Base-by-base conservation (phyloP, 139 green algal genomes). In the Tetradesmus obliquus region DNA sequence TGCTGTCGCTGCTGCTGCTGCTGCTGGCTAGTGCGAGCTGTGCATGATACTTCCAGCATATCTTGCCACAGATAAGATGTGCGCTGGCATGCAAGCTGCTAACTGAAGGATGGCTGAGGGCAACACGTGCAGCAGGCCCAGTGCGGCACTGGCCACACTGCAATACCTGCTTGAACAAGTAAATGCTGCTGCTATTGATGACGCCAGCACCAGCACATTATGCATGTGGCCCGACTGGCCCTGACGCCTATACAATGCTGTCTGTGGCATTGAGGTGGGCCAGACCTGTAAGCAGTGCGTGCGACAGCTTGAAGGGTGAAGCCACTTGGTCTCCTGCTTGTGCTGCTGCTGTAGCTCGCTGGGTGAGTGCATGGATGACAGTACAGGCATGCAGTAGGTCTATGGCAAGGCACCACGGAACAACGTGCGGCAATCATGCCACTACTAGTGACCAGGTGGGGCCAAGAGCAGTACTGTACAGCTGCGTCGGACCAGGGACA, bases 221-320 rank as follows among this genome's bases (percentile, higher is more conserved):
- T 66, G 57, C 32, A 45, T 66, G 57, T 9, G 9, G 57, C 8
- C 8, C 6, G 9, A 9, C 57, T 66, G 57, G 57, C 57, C 8
- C 57, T 9, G 7, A 8, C 8, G 7, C 57, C 57, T 71, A 12
- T 13, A 71, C 9, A 4, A 19, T 20, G 60, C 60, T 71, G 60
- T 19, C 9, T 71, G 60, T 71, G 60, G 7, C 9, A 10, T 8
- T 71, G 60, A 3, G 9, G 60, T 20, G 19, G 19, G 8, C 60
- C 60, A 19, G 1, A 92, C 88, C 88, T 92, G 88, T 92, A 92
- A 20, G 88, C 88, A 22, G 88, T 92, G 80, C 88, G 88, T 13
- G 57, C 81, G 0, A 92, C 88, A 19, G 88, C 88, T 3, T 53
- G 76, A 15, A 83, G 76, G 8, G 60, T 83, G 13, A 19, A 54